phyloP scores from a whole-genome alignment of 2,329 filamentous ascomycete species.

The Dothiorella sarmentorum region DNA sequence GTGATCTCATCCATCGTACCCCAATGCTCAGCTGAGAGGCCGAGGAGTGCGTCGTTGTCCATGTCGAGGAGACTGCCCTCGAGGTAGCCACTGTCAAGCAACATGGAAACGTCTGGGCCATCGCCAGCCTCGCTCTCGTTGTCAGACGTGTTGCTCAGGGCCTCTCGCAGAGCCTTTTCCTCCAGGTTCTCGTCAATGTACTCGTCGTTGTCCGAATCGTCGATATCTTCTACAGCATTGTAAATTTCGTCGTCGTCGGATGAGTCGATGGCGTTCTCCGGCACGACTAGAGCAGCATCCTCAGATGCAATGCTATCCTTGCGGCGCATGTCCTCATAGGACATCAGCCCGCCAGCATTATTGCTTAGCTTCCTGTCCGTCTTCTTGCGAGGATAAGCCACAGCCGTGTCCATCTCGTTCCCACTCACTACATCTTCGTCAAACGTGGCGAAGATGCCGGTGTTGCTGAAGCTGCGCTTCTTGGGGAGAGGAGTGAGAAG shows the following conservation, averaged over 20 bases:
- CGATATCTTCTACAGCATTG: conserved; percentile 73
- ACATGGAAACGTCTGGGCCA: conserved; percentile 22
- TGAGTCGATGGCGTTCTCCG: conserved; percentile 37
- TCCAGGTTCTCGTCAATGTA: conserved; percentile 78
- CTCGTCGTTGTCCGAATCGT: conserved; percentile 63
- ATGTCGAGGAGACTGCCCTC: conserved; percentile 12
- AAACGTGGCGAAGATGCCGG: conserved; percentile 37
- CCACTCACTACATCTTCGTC: conserved; percentile 25
- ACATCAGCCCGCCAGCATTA: conserved; percentile 31
- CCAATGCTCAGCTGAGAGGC: conserved; percentile 4
- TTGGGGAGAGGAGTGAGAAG: conserved; percentile 30
- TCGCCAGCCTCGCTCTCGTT: conserved; percentile 17
- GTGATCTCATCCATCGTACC: neutral
- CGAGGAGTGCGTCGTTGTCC: conserved; percentile 5
- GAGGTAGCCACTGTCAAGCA: conserved; percentile 29
- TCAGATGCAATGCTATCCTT: conserved; percentile 20
- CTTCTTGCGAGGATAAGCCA: conserved; percentile 36
- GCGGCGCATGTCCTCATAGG: conserved; percentile 28
- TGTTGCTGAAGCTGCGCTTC: conserved; percentile 39
- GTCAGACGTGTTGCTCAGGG: conserved; percentile 10
- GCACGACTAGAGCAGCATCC: conserved; percentile 16
- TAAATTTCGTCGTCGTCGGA: conserved; percentile 52
- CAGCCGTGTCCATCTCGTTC: neutral
- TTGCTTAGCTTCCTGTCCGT: conserved; percentile 36
- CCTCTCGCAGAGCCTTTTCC: conserved; percentile 66